Percentiles rank a stretch among this genome's conserved stretches.
Conservation (phyloP, 1,284 basidiomycete genomes). For the Rhodotorula glutinis region DNA sequence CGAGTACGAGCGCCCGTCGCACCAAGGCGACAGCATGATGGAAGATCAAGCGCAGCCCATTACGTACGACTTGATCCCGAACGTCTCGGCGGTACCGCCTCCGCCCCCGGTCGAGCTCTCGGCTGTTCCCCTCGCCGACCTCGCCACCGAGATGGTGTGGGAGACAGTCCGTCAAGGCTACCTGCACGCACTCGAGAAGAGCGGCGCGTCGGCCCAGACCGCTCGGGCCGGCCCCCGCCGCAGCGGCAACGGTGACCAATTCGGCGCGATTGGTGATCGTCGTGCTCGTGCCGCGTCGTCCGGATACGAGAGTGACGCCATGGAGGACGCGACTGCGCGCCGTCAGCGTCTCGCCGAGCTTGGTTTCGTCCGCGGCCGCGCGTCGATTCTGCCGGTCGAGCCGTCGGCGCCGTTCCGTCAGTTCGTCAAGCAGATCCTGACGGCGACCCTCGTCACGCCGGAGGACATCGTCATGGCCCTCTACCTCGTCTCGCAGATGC, state of each 20-base stretch:
- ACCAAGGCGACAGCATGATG: slow-evolving; percentile 5
- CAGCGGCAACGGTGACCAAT: slow-evolving; percentile 27
- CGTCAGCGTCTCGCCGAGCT: slow-evolving; percentile 34
- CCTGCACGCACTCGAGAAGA: slow-evolving; percentile 19
- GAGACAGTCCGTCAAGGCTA: slow-evolving; percentile 39
- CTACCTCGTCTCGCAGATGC: slow-evolving; percentile 38
- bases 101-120: slow-evolving; percentile 42
- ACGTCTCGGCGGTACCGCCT: slow-evolving; percentile 42
- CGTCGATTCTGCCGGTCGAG: slow-evolving; percentile 30
- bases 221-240: slow-evolving; percentile 18
- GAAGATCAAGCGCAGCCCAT: slow-evolving; percentile 19
- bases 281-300: slow-evolving; percentile 25
- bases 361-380: slow-evolving; percentile 16
- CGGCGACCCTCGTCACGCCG: slow-evolving; percentile 42
- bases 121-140: slow-evolving; percentile 42
- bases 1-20: slow-evolving; percentile 26
- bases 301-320: slow-evolving; percentile 6
- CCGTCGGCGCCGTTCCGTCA: slow-evolving; percentile 36
- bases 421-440: slow-evolving; percentile 43
- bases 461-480: slow-evolving; percentile 42
- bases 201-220: slow-evolving; percentile 16
- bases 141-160: slow-evolving; percentile 44
- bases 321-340: slow-evolving; percentile 23
- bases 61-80: slow-evolving; percentile 41
- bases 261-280: slow-evolving; percentile 43